These are phyloP conservation scores for Boletus bicolor DNA, from an alignment of 768 basidiomycete species.

Conservation along the genomic window DNA sequence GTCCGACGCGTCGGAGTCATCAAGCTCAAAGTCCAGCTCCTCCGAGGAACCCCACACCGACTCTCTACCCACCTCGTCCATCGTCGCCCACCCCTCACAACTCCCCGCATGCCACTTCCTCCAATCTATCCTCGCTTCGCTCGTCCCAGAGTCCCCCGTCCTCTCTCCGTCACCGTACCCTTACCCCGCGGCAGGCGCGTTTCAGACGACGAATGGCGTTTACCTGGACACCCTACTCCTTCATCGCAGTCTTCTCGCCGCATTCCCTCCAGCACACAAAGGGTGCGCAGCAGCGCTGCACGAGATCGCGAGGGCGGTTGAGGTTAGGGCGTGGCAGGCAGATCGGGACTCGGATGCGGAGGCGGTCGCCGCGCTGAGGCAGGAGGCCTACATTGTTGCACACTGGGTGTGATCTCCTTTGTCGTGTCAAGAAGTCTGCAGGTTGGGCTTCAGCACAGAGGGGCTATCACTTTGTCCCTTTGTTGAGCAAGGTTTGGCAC, in stretches of 20 bases:
- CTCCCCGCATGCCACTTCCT: slow-evolving; percentile 60
- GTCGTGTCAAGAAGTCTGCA: slow-evolving; percentile 2
- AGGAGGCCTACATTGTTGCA: slow-evolving; percentile 63
- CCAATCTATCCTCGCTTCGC: slow-evolving; percentile 53
- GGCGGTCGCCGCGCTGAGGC: slow-evolving; percentile 63
- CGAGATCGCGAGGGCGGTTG: slow-evolving; percentile 63
- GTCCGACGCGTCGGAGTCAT: slow-evolving; percentile 46
- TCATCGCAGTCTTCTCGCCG: slow-evolving; percentile 65
- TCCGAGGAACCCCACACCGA: slow-evolving; percentile 24
- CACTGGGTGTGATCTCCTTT: slow-evolving; percentile 15
- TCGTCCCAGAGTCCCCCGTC: slow-evolving; percentile 41
- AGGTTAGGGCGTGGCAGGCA: slow-evolving; percentile 63
- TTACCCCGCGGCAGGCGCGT: slow-evolving; percentile 28
- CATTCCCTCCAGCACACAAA: slow-evolving; percentile 59
- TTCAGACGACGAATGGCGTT: slow-evolving; percentile 63
- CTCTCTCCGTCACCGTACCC: slow-evolving; percentile 33
- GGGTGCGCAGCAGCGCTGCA: slow-evolving; percentile 63
- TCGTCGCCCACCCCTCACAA: slow-evolving; percentile 4
- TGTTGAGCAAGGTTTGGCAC: background rate
- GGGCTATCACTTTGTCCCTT: background rate
- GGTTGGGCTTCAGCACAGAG: slow-evolving; percentile 3
- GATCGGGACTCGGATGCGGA: slow-evolving; percentile 70
- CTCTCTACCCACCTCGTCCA: slow-evolving; percentile 16
- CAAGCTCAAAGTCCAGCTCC: slow-evolving; percentile 42
- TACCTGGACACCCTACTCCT: slow-evolving; percentile 78